phyloP scores from a whole-genome alignment of 2,329 filamentous ascomycete genomes.

The Epichloe sylvatica region DNA sequence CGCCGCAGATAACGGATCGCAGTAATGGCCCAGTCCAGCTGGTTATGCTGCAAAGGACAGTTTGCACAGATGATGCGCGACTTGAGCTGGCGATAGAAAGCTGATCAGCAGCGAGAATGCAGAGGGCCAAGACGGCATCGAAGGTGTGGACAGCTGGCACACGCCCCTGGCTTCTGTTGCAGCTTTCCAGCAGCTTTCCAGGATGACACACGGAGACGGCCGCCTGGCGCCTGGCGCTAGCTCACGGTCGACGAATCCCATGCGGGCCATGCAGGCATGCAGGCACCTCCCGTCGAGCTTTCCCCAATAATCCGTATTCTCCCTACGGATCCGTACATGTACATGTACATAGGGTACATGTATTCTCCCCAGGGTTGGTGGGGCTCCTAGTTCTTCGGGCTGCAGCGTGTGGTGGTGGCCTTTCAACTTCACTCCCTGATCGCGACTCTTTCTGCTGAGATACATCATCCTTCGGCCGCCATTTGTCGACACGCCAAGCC shows the following conservation, averaged over 20 bases:
- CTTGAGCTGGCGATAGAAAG: not conserved
- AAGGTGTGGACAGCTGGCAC: conserved; percentile 1
- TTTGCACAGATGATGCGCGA: not conserved
- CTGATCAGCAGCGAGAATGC: not conserved
- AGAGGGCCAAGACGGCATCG: not conserved
- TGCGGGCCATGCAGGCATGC: conserved; percentile 1
- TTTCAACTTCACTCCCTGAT: not conserved
- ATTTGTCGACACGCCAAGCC: not conserved
- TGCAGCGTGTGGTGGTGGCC: not conserved
- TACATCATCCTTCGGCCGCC: not conserved
- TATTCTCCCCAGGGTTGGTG: not conserved
- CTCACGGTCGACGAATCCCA: not conserved
- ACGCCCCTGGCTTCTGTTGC: not conserved
- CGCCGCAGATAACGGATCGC: not conserved
- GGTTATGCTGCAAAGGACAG: conserved; percentile 1
- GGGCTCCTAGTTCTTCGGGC: not conserved
- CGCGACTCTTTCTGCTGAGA: not conserved
- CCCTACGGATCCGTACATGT: too few relatives aligned
- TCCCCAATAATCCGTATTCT: not conserved
- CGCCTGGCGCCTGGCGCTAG: not conserved
- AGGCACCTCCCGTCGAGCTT: not conserved
- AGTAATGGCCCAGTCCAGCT: conserved; percentile 1
- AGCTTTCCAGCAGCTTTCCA: not conserved
- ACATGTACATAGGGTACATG: too few relatives aligned
- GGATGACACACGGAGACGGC: not conserved